phyloP scores from a whole-genome alignment of 2,329 filamentous ascomycete species.

The Truncatella angustata region DNA sequence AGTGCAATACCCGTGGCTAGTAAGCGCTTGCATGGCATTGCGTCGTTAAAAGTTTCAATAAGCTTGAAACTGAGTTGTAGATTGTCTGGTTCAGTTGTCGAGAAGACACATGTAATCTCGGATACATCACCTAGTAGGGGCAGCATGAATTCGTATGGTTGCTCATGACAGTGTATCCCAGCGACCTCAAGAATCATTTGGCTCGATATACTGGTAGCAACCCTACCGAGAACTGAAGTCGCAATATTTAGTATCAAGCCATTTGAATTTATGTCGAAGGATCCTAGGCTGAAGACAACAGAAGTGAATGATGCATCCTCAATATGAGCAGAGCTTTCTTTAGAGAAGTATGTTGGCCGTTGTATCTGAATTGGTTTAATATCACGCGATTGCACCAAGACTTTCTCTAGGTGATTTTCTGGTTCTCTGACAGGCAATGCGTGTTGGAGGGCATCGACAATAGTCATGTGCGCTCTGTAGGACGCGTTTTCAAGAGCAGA shows the following conservation, averaged over 20 bases:
- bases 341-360: not conserved
- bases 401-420: not conserved
- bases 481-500: constrained; percentile 12
- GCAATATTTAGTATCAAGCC: not conserved
- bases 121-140: constrained; percentile 7
- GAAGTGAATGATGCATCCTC: not conserved
- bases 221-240: not conserved
- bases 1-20: constrained; percentile 2
- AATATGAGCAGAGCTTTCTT: not conserved
- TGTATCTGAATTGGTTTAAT: not conserved
- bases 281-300: constrained; percentile 11
- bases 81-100: not conserved
- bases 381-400: not conserved
- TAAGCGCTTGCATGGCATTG: not conserved
- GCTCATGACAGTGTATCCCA: not conserved
- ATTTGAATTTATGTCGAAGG: constrained; percentile 5
- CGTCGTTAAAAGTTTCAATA: not conserved
- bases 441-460: constrained; percentile 4
- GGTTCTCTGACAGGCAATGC: not conserved
- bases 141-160: constrained; percentile 6
- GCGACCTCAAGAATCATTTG: constrained; percentile 7
- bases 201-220: not conserved
- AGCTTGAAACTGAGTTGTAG: constrained; percentile 12
- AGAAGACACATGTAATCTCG: constrained; percentile 10
- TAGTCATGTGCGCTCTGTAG: constrained; percentile 11